Percentiles rank a stretch among this genome's conserved stretches.
phyloP scores from a whole-genome alignment of 1,284 basidiomycete genomes.

The Naganishia sp. region DNA sequence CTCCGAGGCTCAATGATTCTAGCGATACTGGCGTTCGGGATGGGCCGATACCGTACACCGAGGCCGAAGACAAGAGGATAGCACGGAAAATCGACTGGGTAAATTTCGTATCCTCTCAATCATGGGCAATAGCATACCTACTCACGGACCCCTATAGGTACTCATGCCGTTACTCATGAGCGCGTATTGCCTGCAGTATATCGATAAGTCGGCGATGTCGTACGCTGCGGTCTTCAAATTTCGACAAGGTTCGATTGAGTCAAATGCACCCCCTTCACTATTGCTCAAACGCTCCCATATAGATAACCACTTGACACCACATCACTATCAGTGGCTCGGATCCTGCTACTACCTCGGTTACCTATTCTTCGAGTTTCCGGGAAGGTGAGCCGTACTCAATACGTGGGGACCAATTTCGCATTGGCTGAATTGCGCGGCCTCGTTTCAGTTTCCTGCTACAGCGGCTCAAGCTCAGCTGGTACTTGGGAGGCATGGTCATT shows the following conservation, averaged over 20 bases:
- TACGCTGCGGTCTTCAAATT: slow-evolving; percentile 50
- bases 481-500: slow-evolving; percentile 41
- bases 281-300: background rate
- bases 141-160: slow-evolving; percentile 20
- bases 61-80: slow-evolving; percentile 41
- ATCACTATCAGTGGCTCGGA: slow-evolving; percentile 44
- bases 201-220: slow-evolving; percentile 51
- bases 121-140: too few relatives aligned
- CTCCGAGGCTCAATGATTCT: background rate
- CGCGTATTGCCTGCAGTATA: slow-evolving; percentile 51
- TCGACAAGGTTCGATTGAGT: slow-evolving; percentile 30
- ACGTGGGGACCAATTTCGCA: background rate
- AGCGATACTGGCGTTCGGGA: background rate
- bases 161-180: slow-evolving; percentile 48
- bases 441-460: slow-evolving; percentile 36
- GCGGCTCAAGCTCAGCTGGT: slow-evolving; percentile 40
- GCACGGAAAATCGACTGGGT: slow-evolving; percentile 47
- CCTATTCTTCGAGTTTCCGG: slow-evolving; percentile 43
- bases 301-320: slow-evolving; percentile 42
- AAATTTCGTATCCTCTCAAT: slow-evolving; percentile 6
- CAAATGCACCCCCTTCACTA: background rate
- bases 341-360: slow-evolving; percentile 47
- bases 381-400: slow-evolving; percentile 33
- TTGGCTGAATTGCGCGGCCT: slow-evolving; percentile 1
- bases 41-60: slow-evolving; percentile 20